Percentiles rank a stretch among this genome's conserved stretches.
Conservation (phyloP, 148 eudicot genomes). For the Dysphania ambrosioides region DNA sequence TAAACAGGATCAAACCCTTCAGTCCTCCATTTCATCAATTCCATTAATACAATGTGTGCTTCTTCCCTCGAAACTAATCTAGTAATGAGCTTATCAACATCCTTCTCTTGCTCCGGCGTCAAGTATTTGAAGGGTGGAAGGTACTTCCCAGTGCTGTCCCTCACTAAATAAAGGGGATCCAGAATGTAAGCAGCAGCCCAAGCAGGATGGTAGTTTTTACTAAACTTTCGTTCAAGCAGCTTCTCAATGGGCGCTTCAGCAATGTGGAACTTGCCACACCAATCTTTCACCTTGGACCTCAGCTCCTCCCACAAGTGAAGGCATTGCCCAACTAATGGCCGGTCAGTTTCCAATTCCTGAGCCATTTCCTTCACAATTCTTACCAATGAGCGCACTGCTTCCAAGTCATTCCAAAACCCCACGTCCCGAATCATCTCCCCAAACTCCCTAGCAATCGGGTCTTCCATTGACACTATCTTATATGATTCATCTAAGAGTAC, state of each 20-base stretch:
- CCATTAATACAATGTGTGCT: conserved; percentile 79
- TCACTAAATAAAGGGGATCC: conserved; percentile 71
- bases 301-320: conserved; percentile 91
- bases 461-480: conserved; percentile 68
- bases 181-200: conserved; percentile 94
- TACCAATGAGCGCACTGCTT: conserved; percentile 68
- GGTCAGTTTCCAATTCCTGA: conserved; percentile 65
- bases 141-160: conserved; percentile 77
- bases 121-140: conserved; percentile 87
- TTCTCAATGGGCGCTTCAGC: conserved; percentile 51
- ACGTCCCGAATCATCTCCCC: conserved; percentile 74
- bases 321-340: conserved; percentile 81
- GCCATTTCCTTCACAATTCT: conserved; percentile 62
- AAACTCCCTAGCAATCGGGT: conserved; percentile 60
- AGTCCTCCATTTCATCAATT: conserved; percentile 93
- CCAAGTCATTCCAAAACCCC: conserved; percentile 87
- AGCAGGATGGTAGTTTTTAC: conserved; percentile 86
- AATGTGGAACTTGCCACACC: conserved; percentile 71
- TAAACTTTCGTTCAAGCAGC: conserved; percentile 59
- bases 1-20: conserved; percentile 93
- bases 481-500: conserved; percentile 65
- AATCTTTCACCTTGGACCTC: conserved; percentile 58
- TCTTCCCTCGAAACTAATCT: conserved; percentile 84
- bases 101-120: conserved; percentile 83
- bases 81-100: conserved; percentile 85